Percentiles rank a stretch among this genome's conserved stretches.
Conservation (phyloP, 2,329 filamentous ascomycete genomes). For the Cadophora malorum region DNA sequence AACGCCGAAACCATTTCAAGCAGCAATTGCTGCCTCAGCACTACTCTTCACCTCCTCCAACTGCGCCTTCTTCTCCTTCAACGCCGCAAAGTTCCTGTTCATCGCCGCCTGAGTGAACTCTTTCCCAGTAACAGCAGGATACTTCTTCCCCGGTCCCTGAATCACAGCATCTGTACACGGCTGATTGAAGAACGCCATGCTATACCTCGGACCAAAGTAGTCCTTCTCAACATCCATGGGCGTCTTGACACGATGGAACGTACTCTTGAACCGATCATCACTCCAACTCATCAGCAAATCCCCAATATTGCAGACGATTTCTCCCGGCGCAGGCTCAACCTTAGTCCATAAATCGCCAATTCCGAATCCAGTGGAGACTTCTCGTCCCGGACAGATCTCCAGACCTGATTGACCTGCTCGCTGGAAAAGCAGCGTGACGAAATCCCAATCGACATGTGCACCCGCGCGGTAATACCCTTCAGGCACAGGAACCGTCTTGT, state of each 20-base stretch:
- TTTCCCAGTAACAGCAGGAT: constrained; percentile 63
- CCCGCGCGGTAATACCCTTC: constrained; percentile 64
- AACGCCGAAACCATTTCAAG: background rate
- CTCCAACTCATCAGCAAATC: constrained; percentile 72
- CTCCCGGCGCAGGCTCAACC: constrained; percentile 59
- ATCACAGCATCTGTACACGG: constrained; percentile 63
- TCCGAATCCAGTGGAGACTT: constrained; percentile 64
- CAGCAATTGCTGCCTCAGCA: constrained; percentile 17
- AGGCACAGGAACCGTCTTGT: constrained; percentile 44
- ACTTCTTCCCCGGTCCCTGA: constrained; percentile 67
- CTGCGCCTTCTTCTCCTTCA: constrained; percentile 55
- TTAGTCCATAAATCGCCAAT: constrained; percentile 68
- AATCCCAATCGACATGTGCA: constrained; percentile 68
- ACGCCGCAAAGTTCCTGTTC: constrained; percentile 59
- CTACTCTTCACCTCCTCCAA: constrained; percentile 26
- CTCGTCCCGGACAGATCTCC: constrained; percentile 69
- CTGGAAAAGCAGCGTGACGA: constrained; percentile 69
- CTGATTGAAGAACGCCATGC: constrained; percentile 72
- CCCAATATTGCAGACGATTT: constrained; percentile 70
- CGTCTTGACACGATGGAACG: constrained; percentile 68
- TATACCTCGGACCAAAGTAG: constrained; percentile 66
- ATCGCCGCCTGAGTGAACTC: constrained; percentile 65
- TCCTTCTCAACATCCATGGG: constrained; percentile 59
- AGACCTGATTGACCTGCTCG: constrained; percentile 64
- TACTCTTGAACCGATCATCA: constrained; percentile 71